Evolutionary conservation across 768 basidiomycete genomes (phyloP).

Genomic region (Mycena pura): DNA sequence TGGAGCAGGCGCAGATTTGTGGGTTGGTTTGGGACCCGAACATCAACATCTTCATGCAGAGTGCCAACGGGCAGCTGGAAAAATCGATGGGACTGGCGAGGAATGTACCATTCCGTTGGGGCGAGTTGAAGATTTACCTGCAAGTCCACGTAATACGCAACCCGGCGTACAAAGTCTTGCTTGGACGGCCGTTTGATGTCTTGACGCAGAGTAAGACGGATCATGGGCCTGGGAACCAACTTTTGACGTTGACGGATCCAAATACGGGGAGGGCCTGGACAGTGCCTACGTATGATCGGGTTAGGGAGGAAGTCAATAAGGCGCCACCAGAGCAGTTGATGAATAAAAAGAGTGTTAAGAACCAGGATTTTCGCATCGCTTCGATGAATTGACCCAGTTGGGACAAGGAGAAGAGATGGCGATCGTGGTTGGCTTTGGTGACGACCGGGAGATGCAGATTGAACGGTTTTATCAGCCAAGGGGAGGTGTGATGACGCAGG

Average conservation of each 20-base stretch:
- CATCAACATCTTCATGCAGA: slow-evolving; percentile 32
- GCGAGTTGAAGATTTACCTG: slow-evolving; percentile 28
- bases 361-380: slow-evolving; percentile 3
- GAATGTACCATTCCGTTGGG: slow-evolving; percentile 28
- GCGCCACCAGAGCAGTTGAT: background rate
- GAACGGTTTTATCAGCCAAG: slow-evolving; percentile 11
- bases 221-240: slow-evolving; percentile 24
- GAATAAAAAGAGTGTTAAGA: slow-evolving; percentile 2
- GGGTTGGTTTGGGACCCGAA: slow-evolving; percentile 27
- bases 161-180: slow-evolving; percentile 34
- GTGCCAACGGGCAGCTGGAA: slow-evolving; percentile 28
- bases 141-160: slow-evolving; percentile 37
- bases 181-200: slow-evolving; percentile 40
- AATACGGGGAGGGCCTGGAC: slow-evolving; percentile 23
- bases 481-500: slow-evolving; percentile 6
- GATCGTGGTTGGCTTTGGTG: slow-evolving; percentile 11
- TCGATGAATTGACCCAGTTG: slow-evolving; percentile 13
- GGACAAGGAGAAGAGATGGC: slow-evolving; percentile 14
- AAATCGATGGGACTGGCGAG: slow-evolving; percentile 26
- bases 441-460: slow-evolving; percentile 1
- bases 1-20: slow-evolving; percentile 18
- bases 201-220: slow-evolving; percentile 31
- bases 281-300: slow-evolving; percentile 13
- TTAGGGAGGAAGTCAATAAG: background rate
- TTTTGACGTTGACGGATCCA: slow-evolving; percentile 34